Evolutionary conservation across 1,284 basidiomycete species (phyloP).

Genomic region (Heterobasidion irregulare): DNA sequence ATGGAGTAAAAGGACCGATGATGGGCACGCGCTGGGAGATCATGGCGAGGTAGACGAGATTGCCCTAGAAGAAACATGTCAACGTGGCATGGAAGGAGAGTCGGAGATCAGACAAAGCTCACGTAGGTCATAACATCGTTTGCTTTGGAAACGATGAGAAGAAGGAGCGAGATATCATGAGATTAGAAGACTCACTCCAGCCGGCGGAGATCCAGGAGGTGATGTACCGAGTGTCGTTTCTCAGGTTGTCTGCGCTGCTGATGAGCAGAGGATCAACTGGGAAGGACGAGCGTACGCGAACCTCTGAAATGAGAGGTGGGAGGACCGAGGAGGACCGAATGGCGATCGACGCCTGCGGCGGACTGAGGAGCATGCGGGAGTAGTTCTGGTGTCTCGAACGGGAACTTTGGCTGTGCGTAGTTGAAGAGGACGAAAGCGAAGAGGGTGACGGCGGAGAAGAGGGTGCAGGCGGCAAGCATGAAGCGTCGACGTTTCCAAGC

Average conservation of each 20-base stretch:
- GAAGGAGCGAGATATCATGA: neutral
- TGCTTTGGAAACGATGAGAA: slow-evolving; percentile 27
- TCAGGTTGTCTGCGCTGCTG: slow-evolving; percentile 42
- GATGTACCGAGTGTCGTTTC: slow-evolving; percentile 51
- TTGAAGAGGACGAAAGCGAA: slow-evolving; percentile 21
- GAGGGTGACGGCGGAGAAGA: slow-evolving; percentile 22
- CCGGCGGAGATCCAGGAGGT: slow-evolving; percentile 64
- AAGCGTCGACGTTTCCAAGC: slow-evolving; percentile 15
- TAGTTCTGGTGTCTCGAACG: slow-evolving; percentile 2
- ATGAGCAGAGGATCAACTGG: neutral
- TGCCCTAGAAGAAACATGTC: slow-evolving; percentile 30
- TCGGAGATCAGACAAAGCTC: slow-evolving; percentile 11
- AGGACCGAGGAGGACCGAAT: slow-evolving; percentile 32
- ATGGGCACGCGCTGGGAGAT: slow-evolving; percentile 61
- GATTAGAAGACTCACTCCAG: slow-evolving; percentile 42
- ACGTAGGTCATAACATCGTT: slow-evolving; percentile 66
- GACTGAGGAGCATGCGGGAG: slow-evolving; percentile 11
- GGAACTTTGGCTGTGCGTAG: slow-evolving; percentile 19
- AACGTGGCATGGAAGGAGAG: neutral
- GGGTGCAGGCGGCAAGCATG: slow-evolving; percentile 15
- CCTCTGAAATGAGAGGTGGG: slow-evolving; percentile 51
- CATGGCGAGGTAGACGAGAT: slow-evolving; percentile 57
- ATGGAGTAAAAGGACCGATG: slow-evolving; percentile 55
- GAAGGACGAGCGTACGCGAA: slow-evolving; percentile 12
- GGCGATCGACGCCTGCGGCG: slow-evolving; percentile 20